phyloP scores from a whole-genome alignment of 352 stramenopile genomes.

The Phytophthora foliorum region DNA sequence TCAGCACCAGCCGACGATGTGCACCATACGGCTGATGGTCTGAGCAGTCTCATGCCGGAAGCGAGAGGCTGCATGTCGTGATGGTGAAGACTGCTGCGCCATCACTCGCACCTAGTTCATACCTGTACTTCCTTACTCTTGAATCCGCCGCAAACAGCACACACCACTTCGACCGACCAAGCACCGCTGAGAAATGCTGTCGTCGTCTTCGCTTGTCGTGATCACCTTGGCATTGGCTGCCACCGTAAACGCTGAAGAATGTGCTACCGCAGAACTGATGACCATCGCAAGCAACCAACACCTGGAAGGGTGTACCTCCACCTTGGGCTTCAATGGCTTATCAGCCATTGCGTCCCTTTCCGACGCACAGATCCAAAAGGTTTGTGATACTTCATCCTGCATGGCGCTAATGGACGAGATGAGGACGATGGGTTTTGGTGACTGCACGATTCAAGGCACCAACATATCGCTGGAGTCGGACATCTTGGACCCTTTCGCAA shows the following conservation, averaged over 20 bases:
- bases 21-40: background rate
- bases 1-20: slow-evolving; percentile 20
- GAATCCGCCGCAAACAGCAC: background rate
- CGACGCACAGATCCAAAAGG: slow-evolving; percentile 21
- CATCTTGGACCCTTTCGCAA: slow-evolving; percentile 7
- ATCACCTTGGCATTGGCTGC: background rate
- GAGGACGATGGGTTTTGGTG: slow-evolving; percentile 5
- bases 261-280: slow-evolving; percentile 19
- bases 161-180: background rate
- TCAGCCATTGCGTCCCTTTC: slow-evolving; percentile 18
- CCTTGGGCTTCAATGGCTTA: slow-evolving; percentile 26
- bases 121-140: slow-evolving; percentile 1
- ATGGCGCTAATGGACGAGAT: slow-evolving; percentile 18
- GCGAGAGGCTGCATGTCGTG: background rate
- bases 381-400: slow-evolving; percentile 7
- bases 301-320: slow-evolving; percentile 25
- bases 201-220: background rate
- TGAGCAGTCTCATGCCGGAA: background rate
- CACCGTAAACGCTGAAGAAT: slow-evolving; percentile 12
- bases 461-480: slow-evolving; percentile 17
- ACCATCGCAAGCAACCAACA: slow-evolving; percentile 21
- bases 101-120: background rate
- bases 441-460: slow-evolving; percentile 17
- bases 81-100: background rate
- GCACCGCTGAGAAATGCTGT: slow-evolving; percentile 4